Evolutionary conservation across 2,329 filamentous ascomycete genomes (phyloP).

Genomic region (Cadophora sp.): DNA sequence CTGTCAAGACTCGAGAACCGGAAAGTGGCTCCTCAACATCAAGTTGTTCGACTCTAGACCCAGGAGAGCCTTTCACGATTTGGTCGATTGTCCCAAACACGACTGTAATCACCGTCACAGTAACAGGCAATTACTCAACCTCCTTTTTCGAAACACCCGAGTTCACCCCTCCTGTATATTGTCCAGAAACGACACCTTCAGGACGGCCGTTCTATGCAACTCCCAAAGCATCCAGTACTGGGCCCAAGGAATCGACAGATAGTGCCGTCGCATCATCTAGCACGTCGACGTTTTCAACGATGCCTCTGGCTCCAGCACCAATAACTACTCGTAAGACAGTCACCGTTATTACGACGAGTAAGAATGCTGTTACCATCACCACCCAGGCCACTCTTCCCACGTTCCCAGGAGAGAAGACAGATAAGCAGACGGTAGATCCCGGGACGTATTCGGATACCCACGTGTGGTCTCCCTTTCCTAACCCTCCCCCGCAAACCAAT

Average conservation of each 20-base stretch:
- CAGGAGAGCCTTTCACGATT: slow-evolving; percentile 33
- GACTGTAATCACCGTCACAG: slow-evolving; percentile 38
- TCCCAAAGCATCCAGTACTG: background rate
- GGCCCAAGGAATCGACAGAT: slow-evolving; percentile 1
- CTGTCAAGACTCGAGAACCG: background rate
- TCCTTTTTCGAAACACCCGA: slow-evolving; percentile 32
- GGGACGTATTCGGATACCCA: slow-evolving; percentile 6
- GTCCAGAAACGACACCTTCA: slow-evolving; percentile 13
- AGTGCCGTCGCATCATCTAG: slow-evolving; percentile 4
- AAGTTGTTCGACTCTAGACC: slow-evolving; percentile 14
- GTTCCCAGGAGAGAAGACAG: slow-evolving; percentile 24
- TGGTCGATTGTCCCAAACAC: slow-evolving; percentile 40
- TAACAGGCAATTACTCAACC: slow-evolving; percentile 29
- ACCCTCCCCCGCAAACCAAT: background rate
- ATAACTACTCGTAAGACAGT: slow-evolving; percentile 6
- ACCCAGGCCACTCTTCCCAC: slow-evolving; percentile 28
- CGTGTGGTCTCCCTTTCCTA: slow-evolving; percentile 4
- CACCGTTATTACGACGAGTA: slow-evolving; percentile 38
- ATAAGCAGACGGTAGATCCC: slow-evolving; percentile 21
- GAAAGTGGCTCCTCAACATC: background rate
- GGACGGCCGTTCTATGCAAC: background rate
- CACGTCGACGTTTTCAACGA: background rate
- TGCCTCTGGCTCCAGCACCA: background rate
- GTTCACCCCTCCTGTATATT: slow-evolving; percentile 39
- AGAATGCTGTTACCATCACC: slow-evolving; percentile 34